Evolutionary conservation across 116 monocot genomes (phyloP).

Genomic region (Dioscorea cayenensis): DNA sequence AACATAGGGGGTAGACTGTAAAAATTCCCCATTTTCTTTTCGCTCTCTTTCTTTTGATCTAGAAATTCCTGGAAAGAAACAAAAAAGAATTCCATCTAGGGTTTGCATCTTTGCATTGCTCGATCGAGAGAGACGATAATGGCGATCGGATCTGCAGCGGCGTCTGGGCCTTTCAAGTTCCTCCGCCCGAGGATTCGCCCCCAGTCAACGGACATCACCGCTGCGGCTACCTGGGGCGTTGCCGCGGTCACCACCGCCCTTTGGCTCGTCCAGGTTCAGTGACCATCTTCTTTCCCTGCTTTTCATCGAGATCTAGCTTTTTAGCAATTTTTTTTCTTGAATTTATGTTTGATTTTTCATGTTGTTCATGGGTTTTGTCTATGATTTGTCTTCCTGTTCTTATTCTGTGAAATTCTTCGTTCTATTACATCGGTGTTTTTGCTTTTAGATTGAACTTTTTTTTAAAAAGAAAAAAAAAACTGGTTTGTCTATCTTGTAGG

Average conservation of each 20-base stretch:
- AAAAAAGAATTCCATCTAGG: neutral
- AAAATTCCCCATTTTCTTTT: neutral
- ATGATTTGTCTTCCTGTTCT: too few species aligned
- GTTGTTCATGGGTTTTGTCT: too few species aligned
- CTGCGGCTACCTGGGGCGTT: constrained; percentile 53
- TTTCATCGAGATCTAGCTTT: neutral
- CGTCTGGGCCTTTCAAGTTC: constrained; percentile 40
- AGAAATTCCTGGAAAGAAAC: neutral
- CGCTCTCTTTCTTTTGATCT: neutral
- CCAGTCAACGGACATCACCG: constrained; percentile 45
- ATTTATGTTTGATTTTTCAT: too few species aligned
- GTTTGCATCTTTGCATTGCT: neutral
- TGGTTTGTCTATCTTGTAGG: neutral
- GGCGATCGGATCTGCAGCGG: constrained; percentile 11
- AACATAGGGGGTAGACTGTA: too few species aligned
- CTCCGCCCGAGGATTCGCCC: constrained; percentile 44
- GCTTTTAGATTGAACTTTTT: neutral
- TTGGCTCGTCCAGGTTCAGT: constrained; percentile 64
- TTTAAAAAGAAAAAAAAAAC: too few species aligned
- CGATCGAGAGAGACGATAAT: constrained; percentile 4
- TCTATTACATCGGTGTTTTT: neutral
- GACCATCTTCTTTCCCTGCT: neutral
- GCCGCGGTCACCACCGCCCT: constrained; percentile 47
- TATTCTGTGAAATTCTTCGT: neutral
- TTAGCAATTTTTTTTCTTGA: constrained; percentile 12